Conservation (phyloP, 2,329 filamentous ascomycete genomes). For the Neofusicoccum kwambonambiense region DNA sequence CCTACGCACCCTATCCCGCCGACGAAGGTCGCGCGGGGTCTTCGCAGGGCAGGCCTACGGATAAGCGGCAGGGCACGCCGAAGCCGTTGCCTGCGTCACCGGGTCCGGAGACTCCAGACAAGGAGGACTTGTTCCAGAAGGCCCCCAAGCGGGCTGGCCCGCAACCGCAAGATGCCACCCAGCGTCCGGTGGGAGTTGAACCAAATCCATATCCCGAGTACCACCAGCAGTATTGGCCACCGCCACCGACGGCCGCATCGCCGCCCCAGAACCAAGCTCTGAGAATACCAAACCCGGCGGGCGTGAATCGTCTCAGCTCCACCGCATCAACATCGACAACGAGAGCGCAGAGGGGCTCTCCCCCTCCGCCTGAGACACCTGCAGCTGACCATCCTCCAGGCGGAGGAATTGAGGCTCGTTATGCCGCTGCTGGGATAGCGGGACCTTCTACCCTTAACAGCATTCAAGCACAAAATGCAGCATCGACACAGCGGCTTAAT, state of each 20-base stretch:
- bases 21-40: conserved; percentile 28
- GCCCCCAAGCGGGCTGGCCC: conserved; percentile 41
- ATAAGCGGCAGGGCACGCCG: conserved; percentile 80
- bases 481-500: conserved; percentile 75
- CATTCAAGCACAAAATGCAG: conserved; percentile 72
- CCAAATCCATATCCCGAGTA: conserved; percentile 51
- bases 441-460: conserved; percentile 79
- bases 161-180: conserved; percentile 26
- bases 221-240: conserved; percentile 64
- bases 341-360: conserved; percentile 85
- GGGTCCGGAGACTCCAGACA: conserved; percentile 71
- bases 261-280: conserved; percentile 37
- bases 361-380: conserved; percentile 91
- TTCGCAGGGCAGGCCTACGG: conserved; percentile 60
- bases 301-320: conserved; percentile 66
- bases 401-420: conserved; percentile 85
- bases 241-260: conserved; percentile 26
- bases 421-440: conserved; percentile 86
- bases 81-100: conserved; percentile 82
- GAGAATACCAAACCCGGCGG: conserved; percentile 52
- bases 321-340: conserved; percentile 94
- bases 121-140: conserved; percentile 77
- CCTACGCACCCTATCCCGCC: conserved; percentile 30
- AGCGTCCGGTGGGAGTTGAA: conserved; percentile 45
- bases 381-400: conserved; percentile 67